Conservation (phyloP, 495 filamentous ascomycete genomes). For the Penicillium manginii region DNA sequence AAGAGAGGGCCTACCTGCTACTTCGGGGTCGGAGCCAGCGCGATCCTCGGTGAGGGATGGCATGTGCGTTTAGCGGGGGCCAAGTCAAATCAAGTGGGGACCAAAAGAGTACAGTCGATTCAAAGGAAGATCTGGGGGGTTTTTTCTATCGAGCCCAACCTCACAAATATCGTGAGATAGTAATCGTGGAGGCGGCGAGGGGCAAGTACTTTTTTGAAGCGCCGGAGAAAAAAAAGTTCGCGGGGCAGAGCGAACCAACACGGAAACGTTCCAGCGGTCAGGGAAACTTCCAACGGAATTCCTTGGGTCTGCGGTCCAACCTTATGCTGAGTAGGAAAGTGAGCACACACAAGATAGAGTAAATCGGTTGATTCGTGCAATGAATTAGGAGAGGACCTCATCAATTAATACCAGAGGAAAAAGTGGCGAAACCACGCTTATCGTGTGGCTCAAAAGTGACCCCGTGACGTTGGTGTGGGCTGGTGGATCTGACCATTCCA, state of each 20-base stretch:
- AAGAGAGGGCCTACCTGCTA: constrained; percentile 39
- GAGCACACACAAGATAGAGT: background rate
- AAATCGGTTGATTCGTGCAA: background rate
- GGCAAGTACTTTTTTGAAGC: constrained; percentile 15
- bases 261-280: constrained; percentile 27
- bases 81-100: too few species aligned
- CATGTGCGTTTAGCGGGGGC: constrained; percentile 26
- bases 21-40: constrained; percentile 28
- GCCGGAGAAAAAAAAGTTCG: constrained; percentile 14
- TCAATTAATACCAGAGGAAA: constrained; percentile 10
- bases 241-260: constrained; percentile 23
- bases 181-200: constrained; percentile 21
- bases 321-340: background rate
- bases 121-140: constrained; percentile 15
- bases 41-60: constrained; percentile 40
- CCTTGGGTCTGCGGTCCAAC: constrained; percentile 15
- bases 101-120: too few species aligned
- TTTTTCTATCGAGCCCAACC: constrained; percentile 9
- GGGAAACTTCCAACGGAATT: background rate
- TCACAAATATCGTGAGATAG: constrained; percentile 5
- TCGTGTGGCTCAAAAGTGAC: constrained; percentile 29
- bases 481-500: constrained; percentile 25
- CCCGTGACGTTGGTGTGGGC: constrained; percentile 23
- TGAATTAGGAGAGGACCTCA: background rate
- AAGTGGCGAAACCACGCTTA: constrained; percentile 33